Conservation (phyloP, 352 stramenopile species). For the Globisporangium cystogenes region DNA sequence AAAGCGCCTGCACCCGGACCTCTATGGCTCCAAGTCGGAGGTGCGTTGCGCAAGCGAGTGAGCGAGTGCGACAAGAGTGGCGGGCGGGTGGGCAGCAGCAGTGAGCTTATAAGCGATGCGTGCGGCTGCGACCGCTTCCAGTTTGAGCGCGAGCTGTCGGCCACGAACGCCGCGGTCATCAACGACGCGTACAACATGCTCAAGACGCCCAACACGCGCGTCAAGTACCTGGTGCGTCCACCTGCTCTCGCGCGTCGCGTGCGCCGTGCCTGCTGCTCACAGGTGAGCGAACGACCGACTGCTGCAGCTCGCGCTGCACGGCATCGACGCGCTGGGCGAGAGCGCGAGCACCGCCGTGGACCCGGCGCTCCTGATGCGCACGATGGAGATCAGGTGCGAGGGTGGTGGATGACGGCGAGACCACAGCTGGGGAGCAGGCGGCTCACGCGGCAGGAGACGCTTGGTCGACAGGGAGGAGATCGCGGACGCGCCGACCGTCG, state of each 20-base stretch:
- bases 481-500: conserved; percentile 41
- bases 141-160: conserved; percentile 79
- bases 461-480: conserved; percentile 84
- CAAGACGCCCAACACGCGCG: conserved; percentile 78
- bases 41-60: conserved; percentile 18
- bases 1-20: conserved; percentile 79
- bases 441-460: too few species aligned
- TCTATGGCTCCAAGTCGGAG: conserved; percentile 84
- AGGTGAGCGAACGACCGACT: background rate
- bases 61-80: background rate
- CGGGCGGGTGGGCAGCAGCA: too few species aligned
- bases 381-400: conserved; percentile 76
- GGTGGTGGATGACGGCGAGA: too few species aligned
- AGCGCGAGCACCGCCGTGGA: conserved; percentile 72
- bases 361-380: conserved; percentile 72
- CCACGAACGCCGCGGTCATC: conserved; percentile 71
- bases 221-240: conserved; percentile 70
- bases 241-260: background rate
- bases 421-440: too few species aligned
- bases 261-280: background rate
- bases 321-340: conserved; percentile 77
- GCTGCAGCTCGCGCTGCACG: conserved; percentile 63
- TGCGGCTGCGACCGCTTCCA: too few species aligned
- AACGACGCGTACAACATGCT: conserved; percentile 88
- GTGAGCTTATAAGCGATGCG: too few species aligned